Conservation (phyloP, 768 basidiomycete genomes). For the Rhodotorula kratochvilovae region DNA sequence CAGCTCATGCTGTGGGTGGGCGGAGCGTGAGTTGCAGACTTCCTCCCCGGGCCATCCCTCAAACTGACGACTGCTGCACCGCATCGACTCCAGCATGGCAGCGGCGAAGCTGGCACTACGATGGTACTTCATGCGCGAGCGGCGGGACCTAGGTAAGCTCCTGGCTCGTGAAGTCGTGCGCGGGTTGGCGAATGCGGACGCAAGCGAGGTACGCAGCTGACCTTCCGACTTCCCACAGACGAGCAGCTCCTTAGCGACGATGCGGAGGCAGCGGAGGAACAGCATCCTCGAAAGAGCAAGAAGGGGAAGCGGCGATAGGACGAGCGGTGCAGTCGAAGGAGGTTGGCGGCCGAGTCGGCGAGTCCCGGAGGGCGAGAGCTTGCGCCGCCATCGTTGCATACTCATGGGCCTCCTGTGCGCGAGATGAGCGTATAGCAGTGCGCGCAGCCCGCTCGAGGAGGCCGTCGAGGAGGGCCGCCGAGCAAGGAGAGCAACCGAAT, state of each 20-base stretch:
- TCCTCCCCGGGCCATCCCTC: not conserved
- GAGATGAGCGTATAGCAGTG: too few relatives aligned
- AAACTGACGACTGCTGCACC: not conserved
- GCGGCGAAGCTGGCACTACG: not conserved
- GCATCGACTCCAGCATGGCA: not conserved
- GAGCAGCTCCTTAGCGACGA: not conserved
- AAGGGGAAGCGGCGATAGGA: not conserved
- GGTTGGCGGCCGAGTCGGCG: too few relatives aligned
- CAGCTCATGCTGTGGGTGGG: constrained; percentile 2
- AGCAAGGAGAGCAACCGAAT: too few relatives aligned
- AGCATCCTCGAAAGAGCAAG: not conserved
- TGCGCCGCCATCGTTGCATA: too few relatives aligned
- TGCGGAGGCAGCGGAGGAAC: not conserved
- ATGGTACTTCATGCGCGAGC: constrained; percentile 14
- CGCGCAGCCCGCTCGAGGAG: too few relatives aligned
- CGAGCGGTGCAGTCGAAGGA: too few relatives aligned
- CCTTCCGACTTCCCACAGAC: not conserved
- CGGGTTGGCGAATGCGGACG: too few relatives aligned
- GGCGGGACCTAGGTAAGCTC: not conserved
- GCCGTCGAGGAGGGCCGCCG: too few relatives aligned
- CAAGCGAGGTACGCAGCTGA: too few relatives aligned
- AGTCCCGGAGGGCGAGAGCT: too few relatives aligned
- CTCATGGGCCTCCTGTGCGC: too few relatives aligned
- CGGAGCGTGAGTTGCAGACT: not conserved
- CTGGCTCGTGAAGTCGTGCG: not conserved